Base-by-base conservation (phyloP, 2,329 filamentous ascomycete species). In the Seiridium unicorne region DNA sequence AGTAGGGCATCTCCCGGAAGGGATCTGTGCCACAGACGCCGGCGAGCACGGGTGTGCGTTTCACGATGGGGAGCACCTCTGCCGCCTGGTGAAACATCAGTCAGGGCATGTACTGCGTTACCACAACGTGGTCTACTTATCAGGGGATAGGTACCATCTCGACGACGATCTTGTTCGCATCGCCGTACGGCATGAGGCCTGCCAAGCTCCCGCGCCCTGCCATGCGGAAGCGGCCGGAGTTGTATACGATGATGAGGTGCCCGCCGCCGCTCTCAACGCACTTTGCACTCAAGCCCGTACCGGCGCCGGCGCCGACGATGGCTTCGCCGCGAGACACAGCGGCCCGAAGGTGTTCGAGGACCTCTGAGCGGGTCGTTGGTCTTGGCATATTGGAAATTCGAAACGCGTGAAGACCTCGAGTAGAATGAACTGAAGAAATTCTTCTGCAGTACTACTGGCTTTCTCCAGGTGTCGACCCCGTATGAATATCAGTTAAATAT, bases 1-100 rank as follows among this genome's bases (percentile, higher is more conserved):
- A 90, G 4, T 72, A 68, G 2, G 80, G 74, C 70, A 90, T 89
- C 60, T 82, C 77, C 36, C 85, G 80, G 73, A 90, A 90, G 0
- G 88, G 89, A 62, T 91, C 89, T 0, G 87, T 89, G 10, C 83
- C 88, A 68, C 89, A 91, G 26, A 91, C 86, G 1, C 89, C 89
- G 1, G 89, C 88, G 0, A 91, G 78, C 4, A 91, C 88, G 1
- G 88, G 87, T 0, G 86, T 87, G 34, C 81, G 75, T 51, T 82
- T 75, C 26, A 91, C 85, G 2, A 91, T 75, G 0, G 88, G 87
- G 1, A 91, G 78, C 2, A 91, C 84, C 72, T 91, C 89, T 10
- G 76, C 80, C 0, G 87, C 85, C 83, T 85, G 57, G 2, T 10
- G 3, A 34, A 51, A 42, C 36, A 48, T 55, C 4, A 61, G 42